Conservation (phyloP, 202 grass and related monocot genomes). For the Panicum virgatum region DNA sequence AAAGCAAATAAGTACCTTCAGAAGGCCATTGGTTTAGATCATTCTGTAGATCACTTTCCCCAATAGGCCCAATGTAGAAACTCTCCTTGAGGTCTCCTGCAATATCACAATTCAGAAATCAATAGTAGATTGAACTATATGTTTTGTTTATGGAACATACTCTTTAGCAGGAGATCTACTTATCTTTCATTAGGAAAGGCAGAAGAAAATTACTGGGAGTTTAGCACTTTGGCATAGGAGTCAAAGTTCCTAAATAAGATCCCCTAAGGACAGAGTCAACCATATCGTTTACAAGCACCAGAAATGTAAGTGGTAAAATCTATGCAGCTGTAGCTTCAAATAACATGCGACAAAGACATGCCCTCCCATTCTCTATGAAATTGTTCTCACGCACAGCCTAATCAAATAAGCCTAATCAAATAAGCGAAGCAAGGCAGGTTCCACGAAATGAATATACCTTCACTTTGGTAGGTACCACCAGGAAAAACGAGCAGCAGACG, state of each 20-base stretch:
- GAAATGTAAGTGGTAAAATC: slow-evolving; percentile 6
- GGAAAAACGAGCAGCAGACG: background rate
- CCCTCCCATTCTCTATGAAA: background rate
- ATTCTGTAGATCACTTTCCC: slow-evolving; percentile 27
- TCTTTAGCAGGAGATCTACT: background rate
- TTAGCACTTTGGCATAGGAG: background rate
- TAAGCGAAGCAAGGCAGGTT: background rate
- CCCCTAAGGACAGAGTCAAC: background rate
- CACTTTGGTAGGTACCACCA: background rate
- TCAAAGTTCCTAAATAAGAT: background rate
- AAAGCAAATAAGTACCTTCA: slow-evolving; percentile 49
- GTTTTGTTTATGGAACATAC: background rate
- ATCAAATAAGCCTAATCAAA: background rate
- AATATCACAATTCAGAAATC: background rate
- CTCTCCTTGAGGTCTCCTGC: slow-evolving; percentile 85
- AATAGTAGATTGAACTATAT: background rate
- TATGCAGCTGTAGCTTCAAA: background rate
- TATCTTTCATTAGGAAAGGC: background rate
- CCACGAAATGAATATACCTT: background rate
- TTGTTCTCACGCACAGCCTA: background rate
- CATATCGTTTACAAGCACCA: slow-evolving; percentile 6
- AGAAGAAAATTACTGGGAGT: background rate
- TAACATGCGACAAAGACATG: background rate
- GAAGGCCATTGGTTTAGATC: slow-evolving; percentile 69
- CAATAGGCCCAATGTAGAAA: slow-evolving; percentile 63